Evolutionary conservation across 805 yeast species (phyloP), one percentile per base, ranked within the genome.

Genomic region (Yarrowia deformans): DNA sequence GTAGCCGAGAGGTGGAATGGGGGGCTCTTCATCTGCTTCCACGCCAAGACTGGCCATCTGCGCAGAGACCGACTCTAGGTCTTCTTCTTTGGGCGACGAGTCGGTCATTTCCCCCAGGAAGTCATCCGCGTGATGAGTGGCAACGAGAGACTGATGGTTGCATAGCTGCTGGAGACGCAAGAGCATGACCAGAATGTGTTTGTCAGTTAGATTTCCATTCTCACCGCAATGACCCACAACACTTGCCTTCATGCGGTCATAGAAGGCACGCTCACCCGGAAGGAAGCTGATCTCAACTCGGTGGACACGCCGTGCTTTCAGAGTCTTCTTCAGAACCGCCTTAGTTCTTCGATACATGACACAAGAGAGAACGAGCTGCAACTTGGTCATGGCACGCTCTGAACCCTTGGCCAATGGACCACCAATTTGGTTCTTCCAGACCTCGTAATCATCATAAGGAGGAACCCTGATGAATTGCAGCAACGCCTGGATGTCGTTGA

Each of bases 141-240:
- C 4, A 19, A 32, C 13, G 1, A 49, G 37, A 16, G 35, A 32
- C 4, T 16, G 18, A 7, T 49, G 37, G 35, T 49, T 49, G 54
- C 54, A 49, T 9, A 49, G 18, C 19, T 49, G 54, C 8, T 39
- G 35, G 16, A 49, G 54, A 32, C 54, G 54, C 12, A 49, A 7
- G 14, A 49, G 7, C 37, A 49, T 29, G 13, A 32, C 39, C 1
- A 49, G 37, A 16, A 49, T 49, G 54, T 49, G 16, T 8, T 0
- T 2, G 18, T 19, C 9, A 4, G 52, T 29, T 10, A 48, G 3
- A 1, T 32, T 16, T 12, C 19, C 54, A 13, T 8, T 18, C 35
- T 48, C 18, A n/a, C 35, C 35, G 29, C 29, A 4, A 13, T 23
- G 6, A 1, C 34, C 29, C n/a, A 48, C 0, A 14, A 29, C 52